Base-by-base conservation (phyloP, 2,329 filamentous ascomycete species). In the Elsinoe ampelina region DNA sequence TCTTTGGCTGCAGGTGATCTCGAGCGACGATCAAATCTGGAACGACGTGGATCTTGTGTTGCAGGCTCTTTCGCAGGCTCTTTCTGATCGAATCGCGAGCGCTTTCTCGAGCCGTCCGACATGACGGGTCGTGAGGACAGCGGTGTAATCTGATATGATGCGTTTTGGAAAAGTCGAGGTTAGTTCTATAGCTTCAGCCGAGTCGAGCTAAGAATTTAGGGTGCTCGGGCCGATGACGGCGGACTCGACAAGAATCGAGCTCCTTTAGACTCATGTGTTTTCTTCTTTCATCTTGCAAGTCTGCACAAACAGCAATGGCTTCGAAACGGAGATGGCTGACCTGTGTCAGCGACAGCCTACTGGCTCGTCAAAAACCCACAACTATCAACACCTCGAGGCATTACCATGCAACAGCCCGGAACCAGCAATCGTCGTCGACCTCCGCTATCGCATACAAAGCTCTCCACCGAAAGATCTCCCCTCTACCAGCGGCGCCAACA, bases 391-490 rank as follows among this genome's bases (percentile, higher is more conserved):
- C 36, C 19, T 12, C 32, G 41, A 57, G 38, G 34, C 58, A 58
- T 42, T 62, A 63, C 58, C 60, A 61, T 56, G 59, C 62, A 56
- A 48, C 43, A 61, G 58, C 65, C 63, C 55, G 60, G 65, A 65
- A 66, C 43, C 64, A 66, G 50, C 72, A 75, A 64, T 73, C 75
- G 42, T 87, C 83, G 62, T 95, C 91, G 57, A 97, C 92, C 63
- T 93, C 90, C 57, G 92, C 93, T 61, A 83, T 97, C 62, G 91
- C 91, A 67, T 97, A 97, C 83, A 98, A 98, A 79, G 89, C 92
- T 58, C 82, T 97, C 61, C 92, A 95, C 70, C 87, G 90, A 66
- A 89, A 92, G 63, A 87, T 92, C 60, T 86, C 88, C 17, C 88
- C 91, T 61, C 87, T 95, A 55, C 87, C 89, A 57, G 85, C 82